A percentile compares a stretch with the other conserved stretches of the same genome.
These are phyloP conservation scores for Cytauxzoon felis DNA, from an alignment of 169 alveolate genomes.

Conservation along the genomic window DNA sequence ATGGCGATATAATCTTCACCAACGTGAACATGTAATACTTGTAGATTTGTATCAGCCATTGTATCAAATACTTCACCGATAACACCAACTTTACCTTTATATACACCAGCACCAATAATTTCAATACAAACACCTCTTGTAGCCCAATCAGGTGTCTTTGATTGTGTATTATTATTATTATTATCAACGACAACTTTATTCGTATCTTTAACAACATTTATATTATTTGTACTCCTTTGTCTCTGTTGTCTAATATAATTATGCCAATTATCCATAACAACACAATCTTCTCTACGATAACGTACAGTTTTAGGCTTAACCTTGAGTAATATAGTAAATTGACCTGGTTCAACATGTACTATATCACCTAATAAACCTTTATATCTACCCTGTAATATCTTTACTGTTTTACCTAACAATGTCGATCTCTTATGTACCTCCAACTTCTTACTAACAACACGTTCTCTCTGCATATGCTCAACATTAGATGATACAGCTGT, in stretches of 20 bases:
- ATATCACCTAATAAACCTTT: constrained; percentile 74
- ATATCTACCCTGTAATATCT: constrained; percentile 70
- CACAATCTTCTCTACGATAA: constrained; percentile 66
- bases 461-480: constrained; percentile 7
- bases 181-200: constrained; percentile 5
- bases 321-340: constrained; percentile 72
- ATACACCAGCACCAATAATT: constrained; percentile 49
- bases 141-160: constrained; percentile 18
- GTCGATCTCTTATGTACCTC: constrained; percentile 23
- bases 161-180: neutral
- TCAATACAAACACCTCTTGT: constrained; percentile 42
- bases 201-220: neutral
- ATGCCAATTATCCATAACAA: constrained; percentile 46
- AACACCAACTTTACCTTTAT: constrained; percentile 44
- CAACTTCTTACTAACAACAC: constrained; percentile 16
- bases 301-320: constrained; percentile 73
- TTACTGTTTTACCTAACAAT: constrained; percentile 74
- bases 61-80: constrained; percentile 48
- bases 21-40: constrained; percentile 51
- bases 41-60: constrained; percentile 50
- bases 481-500: constrained; percentile 14
- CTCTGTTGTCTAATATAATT: constrained; percentile 9
- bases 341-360: constrained; percentile 68
- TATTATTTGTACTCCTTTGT: neutral
- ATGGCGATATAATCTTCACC: constrained; percentile 67